phyloP scores from a whole-genome alignment of 257 asterid genomes.

The Nicotiana undulata region DNA sequence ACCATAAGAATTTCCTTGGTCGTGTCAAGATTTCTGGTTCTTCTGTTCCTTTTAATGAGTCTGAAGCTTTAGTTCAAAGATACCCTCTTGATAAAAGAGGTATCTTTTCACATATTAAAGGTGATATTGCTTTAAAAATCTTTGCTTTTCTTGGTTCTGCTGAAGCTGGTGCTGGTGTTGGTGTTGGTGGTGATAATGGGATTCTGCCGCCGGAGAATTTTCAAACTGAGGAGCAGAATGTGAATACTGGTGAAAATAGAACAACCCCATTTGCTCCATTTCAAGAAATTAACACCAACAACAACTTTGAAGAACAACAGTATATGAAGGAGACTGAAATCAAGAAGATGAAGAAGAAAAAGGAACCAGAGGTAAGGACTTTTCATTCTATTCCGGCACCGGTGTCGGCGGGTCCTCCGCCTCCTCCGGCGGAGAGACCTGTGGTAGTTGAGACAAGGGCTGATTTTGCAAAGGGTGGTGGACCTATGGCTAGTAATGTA shows the following conservation, averaged over 20 bases:
- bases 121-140: constrained; percentile 59
- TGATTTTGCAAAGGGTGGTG: constrained; percentile 42
- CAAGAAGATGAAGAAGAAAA: constrained; percentile 43
- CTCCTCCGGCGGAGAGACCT: constrained; percentile 26
- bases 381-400: constrained; percentile 38
- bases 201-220: not conserved
- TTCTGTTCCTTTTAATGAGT: constrained; percentile 49
- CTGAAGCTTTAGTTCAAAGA: constrained; percentile 50
- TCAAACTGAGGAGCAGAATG: constrained; percentile 12
- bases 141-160: constrained; percentile 18
- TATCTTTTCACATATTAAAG: constrained; percentile 64
- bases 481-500: constrained; percentile 25
- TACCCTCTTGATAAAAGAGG: constrained; percentile 94
- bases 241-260: constrained; percentile 16
- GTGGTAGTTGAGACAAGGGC: constrained; percentile 24
- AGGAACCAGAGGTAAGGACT: constrained; percentile 47
- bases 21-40: constrained; percentile 60
- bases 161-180: not conserved
- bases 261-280: constrained; percentile 7
- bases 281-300: constrained; percentile 31
- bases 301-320: constrained; percentile 38
- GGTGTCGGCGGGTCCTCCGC: constrained; percentile 37
- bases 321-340: constrained; percentile 24
- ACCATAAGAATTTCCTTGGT: constrained; percentile 66
- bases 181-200: not conserved